Percentiles rank a stretch among this genome's conserved stretches.
These are phyloP conservation scores for Candida ovalis DNA, from an alignment of 805 yeast genomes.

Conservation along the genomic window DNA sequence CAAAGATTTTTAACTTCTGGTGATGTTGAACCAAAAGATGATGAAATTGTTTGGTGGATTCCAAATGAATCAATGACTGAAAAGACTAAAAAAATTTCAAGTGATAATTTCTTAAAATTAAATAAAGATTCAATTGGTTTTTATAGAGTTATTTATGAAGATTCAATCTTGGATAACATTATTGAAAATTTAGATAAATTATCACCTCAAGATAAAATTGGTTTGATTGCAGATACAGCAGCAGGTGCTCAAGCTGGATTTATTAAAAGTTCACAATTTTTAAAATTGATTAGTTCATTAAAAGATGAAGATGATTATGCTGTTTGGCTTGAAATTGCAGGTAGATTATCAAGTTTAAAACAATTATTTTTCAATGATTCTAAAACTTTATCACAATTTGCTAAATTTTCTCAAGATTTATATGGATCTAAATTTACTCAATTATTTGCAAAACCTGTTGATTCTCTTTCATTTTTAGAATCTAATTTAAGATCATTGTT, in stretches of 20 bases:
- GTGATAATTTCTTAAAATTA: conserved; percentile 35
- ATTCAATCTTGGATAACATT: conserved; percentile 36
- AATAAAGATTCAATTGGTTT: conserved; percentile 50
- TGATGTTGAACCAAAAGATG: conserved; percentile 53
- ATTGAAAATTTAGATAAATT: conserved; percentile 37
- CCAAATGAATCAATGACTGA: conserved; percentile 35
- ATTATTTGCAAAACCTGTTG: conserved; percentile 14
- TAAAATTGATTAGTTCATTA: conserved; percentile 37
- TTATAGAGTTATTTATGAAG: conserved; percentile 51
- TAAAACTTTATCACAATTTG: conserved; percentile 26
- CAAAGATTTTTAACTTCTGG: conserved; percentile 61
- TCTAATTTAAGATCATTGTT: conserved; percentile 35
- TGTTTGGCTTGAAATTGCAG: conserved; percentile 54
- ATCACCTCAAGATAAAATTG: conserved; percentile 48
- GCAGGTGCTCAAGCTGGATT: conserved; percentile 48
- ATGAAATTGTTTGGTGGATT: conserved; percentile 56
- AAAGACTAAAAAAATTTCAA: conserved; percentile 17
- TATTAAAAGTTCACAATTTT: conserved; percentile 38
- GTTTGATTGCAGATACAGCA: conserved; percentile 49
- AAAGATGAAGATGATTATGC: conserved; percentile 37
- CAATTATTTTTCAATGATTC: conserved; percentile 36
- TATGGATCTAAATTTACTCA: conserved; percentile 32
- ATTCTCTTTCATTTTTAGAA: conserved; percentile 20
- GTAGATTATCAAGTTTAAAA: conserved; percentile 35
- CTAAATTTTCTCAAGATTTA: conserved; percentile 30